phyloP scores from a whole-genome alignment of 1,284 basidiomycete genomes.

The Pseudozyma thailandica region DNA sequence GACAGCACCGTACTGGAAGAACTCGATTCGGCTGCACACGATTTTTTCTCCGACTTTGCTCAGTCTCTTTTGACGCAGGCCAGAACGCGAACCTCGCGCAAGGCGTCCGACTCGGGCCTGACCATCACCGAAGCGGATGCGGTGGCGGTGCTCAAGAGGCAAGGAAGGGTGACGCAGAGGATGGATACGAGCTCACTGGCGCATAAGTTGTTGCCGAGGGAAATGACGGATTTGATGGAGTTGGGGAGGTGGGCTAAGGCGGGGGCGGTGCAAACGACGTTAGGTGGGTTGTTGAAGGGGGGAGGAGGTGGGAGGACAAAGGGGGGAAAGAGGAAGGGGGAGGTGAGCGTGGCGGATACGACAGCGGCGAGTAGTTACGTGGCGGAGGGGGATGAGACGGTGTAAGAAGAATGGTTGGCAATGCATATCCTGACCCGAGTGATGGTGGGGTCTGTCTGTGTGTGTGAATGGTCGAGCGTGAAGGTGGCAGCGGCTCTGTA shows the following conservation, averaged over 20 bases:
- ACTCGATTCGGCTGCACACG: slow-evolving; percentile 34
- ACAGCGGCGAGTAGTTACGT: background rate
- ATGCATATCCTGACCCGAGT: no score
- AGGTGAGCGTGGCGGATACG: slow-evolving; percentile 4
- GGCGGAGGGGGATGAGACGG: background rate
- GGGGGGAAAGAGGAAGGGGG: background rate
- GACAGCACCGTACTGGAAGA: slow-evolving; percentile 37
- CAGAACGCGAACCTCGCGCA: slow-evolving; percentile 4
- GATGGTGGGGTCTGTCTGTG: no score
- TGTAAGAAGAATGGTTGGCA: background rate
- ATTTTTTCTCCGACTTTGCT: slow-evolving; percentile 41
- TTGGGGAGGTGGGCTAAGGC: slow-evolving; percentile 33
- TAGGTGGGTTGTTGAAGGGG: slow-evolving; percentile 13
- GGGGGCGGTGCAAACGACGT: slow-evolving; percentile 39
- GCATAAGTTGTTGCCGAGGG: slow-evolving; percentile 37
- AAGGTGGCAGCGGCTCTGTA: no score
- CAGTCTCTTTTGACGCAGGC: slow-evolving; percentile 24
- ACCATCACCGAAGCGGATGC: slow-evolving; percentile 42
- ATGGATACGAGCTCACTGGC: slow-evolving; percentile 34
- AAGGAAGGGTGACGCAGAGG: slow-evolving; percentile 37
- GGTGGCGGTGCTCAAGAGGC: slow-evolving; percentile 38
- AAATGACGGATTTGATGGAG: slow-evolving; percentile 50
- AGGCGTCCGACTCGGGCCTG: background rate
- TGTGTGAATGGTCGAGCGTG: no score
- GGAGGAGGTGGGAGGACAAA: background rate